Percentiles rank a stretch among this genome's conserved stretches.
Conservation (phyloP, 1,139 yeast genomes). For the Blastobotrys aristatus region DNA sequence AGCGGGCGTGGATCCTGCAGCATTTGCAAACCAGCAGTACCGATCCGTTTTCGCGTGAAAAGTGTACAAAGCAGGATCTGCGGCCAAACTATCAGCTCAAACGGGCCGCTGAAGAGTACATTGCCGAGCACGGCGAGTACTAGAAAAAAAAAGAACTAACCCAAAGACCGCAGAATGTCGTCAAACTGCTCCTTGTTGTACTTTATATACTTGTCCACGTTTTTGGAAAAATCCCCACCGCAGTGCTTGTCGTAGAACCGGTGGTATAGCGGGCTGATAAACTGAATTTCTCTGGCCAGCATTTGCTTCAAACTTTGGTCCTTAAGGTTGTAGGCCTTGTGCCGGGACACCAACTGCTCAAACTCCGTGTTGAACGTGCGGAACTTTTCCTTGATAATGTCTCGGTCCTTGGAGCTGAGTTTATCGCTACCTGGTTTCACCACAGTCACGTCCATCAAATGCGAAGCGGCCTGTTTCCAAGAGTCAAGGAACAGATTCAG, state of each 20-base stretch:
- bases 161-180: conserved; percentile 37
- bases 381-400: conserved; percentile 80
- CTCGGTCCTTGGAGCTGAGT: conserved; percentile 59
- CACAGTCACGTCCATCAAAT: conserved; percentile 49
- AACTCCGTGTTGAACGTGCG: conserved; percentile 75
- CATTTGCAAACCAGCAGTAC: conserved; percentile 38
- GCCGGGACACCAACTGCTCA: conserved; percentile 63
- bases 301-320: conserved; percentile 61
- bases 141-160: conserved; percentile 4
- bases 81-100: conserved; percentile 43
- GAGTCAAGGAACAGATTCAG: conserved; percentile 71
- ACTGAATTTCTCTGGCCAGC: conserved; percentile 61
- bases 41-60: conserved; percentile 43
- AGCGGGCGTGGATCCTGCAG: conserved; percentile 39
- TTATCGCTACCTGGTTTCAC: conserved; percentile 26
- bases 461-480: conserved; percentile 77
- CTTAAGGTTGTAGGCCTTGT: conserved; percentile 58
- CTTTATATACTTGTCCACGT: conserved; percentile 66
- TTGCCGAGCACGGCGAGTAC: conserved; percentile 18
- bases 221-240: conserved; percentile 66
- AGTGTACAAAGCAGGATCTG: conserved; percentile 38
- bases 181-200: conserved; percentile 64
- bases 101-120: conserved; percentile 37
- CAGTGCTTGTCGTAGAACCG: conserved; percentile 75
- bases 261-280: conserved; percentile 77